Conservation (phyloP, 202 grass and related monocot species). For the Hordeum pubiflorum region DNA sequence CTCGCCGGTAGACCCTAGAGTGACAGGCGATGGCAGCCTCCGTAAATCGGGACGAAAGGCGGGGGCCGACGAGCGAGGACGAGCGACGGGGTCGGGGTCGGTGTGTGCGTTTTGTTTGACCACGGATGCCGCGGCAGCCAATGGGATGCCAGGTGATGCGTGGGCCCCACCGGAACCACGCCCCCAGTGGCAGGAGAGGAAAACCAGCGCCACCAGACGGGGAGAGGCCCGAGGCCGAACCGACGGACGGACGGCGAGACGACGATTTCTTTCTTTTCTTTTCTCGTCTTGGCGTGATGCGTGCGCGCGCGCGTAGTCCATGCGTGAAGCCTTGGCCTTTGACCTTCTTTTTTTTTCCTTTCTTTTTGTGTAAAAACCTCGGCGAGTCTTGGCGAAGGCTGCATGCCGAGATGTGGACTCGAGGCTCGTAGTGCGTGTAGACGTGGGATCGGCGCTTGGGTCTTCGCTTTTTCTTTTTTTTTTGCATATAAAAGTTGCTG, state of each 20-base stretch:
- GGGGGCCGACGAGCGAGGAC: background rate
- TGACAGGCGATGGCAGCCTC: background rate
- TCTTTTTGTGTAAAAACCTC: background rate
- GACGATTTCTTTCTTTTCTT: background rate
- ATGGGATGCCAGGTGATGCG: background rate
- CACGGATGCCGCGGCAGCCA: background rate
- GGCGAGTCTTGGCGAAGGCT: background rate
- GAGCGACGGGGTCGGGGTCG: background rate
- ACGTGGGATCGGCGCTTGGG: background rate
- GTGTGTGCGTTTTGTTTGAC: conserved; percentile 27
- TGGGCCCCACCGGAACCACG: background rate
- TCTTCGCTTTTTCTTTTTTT: background rate
- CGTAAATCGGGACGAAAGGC: background rate
- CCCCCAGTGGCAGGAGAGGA: background rate
- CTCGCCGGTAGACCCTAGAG: background rate
- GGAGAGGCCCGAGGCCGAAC: background rate
- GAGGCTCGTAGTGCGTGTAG: background rate
- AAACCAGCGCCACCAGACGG: background rate
- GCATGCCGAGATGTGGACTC: background rate
- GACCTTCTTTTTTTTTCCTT: background rate
- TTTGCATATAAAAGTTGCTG: too few relatives aligned
- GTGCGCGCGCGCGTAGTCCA: background rate
- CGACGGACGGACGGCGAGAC: background rate
- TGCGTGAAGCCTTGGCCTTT: background rate
- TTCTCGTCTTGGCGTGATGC: background rate